Evolutionary conservation across 2,329 filamentous ascomycete genomes (phyloP), one percentile per base, ranked within the genome.

Genomic region (Xylaria multiplex): DNA sequence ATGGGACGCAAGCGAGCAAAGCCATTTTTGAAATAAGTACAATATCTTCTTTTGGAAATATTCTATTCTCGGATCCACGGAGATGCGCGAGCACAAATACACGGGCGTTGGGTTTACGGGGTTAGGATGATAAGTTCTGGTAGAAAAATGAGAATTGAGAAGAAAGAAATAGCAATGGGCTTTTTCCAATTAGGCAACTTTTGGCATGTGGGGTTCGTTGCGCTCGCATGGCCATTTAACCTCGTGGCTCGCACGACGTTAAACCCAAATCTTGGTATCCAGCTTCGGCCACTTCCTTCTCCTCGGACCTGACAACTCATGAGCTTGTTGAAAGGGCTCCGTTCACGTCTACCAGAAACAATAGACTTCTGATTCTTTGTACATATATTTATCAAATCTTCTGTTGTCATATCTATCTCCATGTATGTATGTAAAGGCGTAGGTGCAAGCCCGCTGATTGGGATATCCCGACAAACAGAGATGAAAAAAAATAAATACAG

Each of bases 341-440:
- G 2, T 37, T 37, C 35, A 30, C 35, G 57, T 37, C 52, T 52
- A 27, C 22, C 53, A 48, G 22, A 61, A 58, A 65, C 8, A 30
- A 61, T 65, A 65, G 63, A 65, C 30, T 65, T 65, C n/a, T 58
- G 54, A 58, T 60, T 65, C 59, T 60, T 24, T 57, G 63, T 65
- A 62, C 42, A 65, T 62, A 62, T 55, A 58, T 65, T 46, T 52
- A 61, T 53, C 37, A 40, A 65, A 61, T 48, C 53, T 24, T 53
- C 11, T 27, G 13, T 59, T 59, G 42, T 16, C 45, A 63, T 58
- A 19, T 35, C 35, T 37, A 45, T 22, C 13, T n/a, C 5, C 35
- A 27, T 5, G 27, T 35, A 14, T 60, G 24, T 19, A 14, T 60
- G 24, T 19, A 43, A n/a, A 16, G 13, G 55, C 16, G 43, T 48